Base-by-base conservation (phyloP, 208 protist species). In the Porcisia hertigi region DNA sequence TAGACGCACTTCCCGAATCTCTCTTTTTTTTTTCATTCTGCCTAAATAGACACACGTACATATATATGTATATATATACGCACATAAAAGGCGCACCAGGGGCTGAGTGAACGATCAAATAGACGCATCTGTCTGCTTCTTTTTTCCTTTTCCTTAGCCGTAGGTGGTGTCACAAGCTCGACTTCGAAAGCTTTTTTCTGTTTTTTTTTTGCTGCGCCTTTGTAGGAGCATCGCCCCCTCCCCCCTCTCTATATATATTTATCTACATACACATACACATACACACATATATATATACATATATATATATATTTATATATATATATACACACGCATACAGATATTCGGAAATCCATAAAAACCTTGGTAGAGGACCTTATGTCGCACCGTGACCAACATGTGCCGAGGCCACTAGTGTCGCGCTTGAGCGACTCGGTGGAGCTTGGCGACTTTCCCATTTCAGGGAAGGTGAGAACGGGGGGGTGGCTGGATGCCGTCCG, bases 381-480 rank as follows among this genome's bases (percentile, higher is more conserved):
- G 77, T 49, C 77, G 0, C 34, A 59, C 18, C 52, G 55, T 20
- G 47, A 75, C 30, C 72, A 69, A 41, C 18, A 60, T 34, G 5
- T 47, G 3, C 12, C 25, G 65, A 66, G 73, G 36, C n/a, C 57
- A 11, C 52, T 60, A 52, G 67, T 74, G 67, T 76, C 53, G 25
- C 77, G 71, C 7, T 54, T 69, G 43, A 82, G 69, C 57, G 81
- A 85, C 76, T 85, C 81, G 8, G 71, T 85, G 8, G 81, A 82
- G 34, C 65, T 85, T 7, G 63, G 41, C 0, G 58, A 62, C 12
- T 30, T 85, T 52, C 66, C 59, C 52, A 55, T 53, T 0, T 43
- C 72, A 8, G 73, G 69, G 9, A 64, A 45, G 53, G 23, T 23
- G 7, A 25, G 55, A 30, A 43, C 77, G 6, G 64, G 66, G 11